Percentiles rank a stretch among this genome's conserved stretches.
Conservation (phyloP, 2,329 filamentous ascomycete genomes). For the Cytospora leucostoma region DNA sequence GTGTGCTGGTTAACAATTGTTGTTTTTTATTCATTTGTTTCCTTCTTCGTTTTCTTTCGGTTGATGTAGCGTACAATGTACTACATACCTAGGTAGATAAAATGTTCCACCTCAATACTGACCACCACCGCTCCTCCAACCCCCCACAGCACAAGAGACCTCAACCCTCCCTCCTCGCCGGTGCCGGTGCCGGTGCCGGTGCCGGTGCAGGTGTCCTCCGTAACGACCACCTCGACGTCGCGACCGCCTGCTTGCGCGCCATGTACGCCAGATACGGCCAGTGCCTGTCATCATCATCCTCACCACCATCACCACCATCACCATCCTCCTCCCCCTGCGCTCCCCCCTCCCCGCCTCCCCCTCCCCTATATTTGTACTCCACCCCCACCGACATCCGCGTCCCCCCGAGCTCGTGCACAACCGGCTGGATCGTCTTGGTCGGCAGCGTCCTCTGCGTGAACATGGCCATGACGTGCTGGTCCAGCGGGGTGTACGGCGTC, state of each 20-base stretch:
- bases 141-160: neutral
- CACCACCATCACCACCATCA: neutral
- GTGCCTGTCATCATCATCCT: slow-evolving; percentile 12
- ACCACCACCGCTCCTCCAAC: too few relatives aligned
- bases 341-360: neutral
- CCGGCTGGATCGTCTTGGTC: slow-evolving; percentile 22
- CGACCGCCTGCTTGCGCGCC: slow-evolving; percentile 25
- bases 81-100: neutral
- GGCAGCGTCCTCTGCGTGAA: slow-evolving; percentile 15
- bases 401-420: slow-evolving; percentile 14
- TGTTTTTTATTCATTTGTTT: neutral
- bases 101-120: neutral
- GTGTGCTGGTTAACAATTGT: too few relatives aligned
- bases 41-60: neutral
- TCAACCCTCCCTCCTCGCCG: slow-evolving; percentile 1
- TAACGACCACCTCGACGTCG: slow-evolving; percentile 22
- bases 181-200: neutral
- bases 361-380: neutral
- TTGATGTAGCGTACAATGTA: neutral
- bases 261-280: slow-evolving; percentile 22
- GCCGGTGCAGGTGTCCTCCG: slow-evolving; percentile 3
- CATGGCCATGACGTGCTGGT: slow-evolving; percentile 15
- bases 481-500: slow-evolving; percentile 20
- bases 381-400: slow-evolving; percentile 1
- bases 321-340: neutral